Base-by-base conservation (phyloP, 352 stramenopile species). In the Phytophthora quininea region DNA sequence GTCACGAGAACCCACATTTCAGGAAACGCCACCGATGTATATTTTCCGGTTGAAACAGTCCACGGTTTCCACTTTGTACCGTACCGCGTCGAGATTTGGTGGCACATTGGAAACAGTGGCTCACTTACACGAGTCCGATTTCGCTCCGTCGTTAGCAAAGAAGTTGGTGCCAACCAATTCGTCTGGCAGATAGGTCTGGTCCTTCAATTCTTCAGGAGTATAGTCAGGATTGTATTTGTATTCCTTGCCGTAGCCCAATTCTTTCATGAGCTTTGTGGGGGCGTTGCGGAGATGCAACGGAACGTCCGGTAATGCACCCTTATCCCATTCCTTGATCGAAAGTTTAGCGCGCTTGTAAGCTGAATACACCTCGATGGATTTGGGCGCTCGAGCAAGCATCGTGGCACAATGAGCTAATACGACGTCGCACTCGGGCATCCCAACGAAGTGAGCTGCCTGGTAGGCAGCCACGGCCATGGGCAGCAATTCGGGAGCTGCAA, bases 201-300 rank as follows among this genome's bases (percentile, higher is more conserved):
- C 74, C 43, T 84, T 84, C 0, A 85, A 65, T 54, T 93, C 85
- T 31, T 92, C 77, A 0, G 72, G 67, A 2, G 78, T 81, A 56
- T 83, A 90, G 62, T 91, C 67, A 3, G 87, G 87, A 42, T 96
- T 96, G 66, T 96, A 96, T 59, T 88, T 82, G 64, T 96, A 96
- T 14, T 84, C 84, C 38, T 91, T 81, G 14, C 78, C 84, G 52
- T 92, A 96, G 1, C 85, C 88, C 9, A 93, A 38, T n/a, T 87
- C 60, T 38, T 88, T 74, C 88, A 96, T 96, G 19, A 93, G 75
- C 45, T 76, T 77, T 12, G 88, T 96, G 0, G 88, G 88, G 4
- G 89, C 88, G 48, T 96, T 97, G 27, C 89, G 80, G 7, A 96
- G 64, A 47, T 96, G 89, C 40, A 96, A 58, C 4, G 89, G 89